Evolutionary conservation across 2,329 filamentous ascomycete genomes (phyloP), one percentile per base, ranked within the genome.

Genomic region (Aspergillus sp.): DNA sequence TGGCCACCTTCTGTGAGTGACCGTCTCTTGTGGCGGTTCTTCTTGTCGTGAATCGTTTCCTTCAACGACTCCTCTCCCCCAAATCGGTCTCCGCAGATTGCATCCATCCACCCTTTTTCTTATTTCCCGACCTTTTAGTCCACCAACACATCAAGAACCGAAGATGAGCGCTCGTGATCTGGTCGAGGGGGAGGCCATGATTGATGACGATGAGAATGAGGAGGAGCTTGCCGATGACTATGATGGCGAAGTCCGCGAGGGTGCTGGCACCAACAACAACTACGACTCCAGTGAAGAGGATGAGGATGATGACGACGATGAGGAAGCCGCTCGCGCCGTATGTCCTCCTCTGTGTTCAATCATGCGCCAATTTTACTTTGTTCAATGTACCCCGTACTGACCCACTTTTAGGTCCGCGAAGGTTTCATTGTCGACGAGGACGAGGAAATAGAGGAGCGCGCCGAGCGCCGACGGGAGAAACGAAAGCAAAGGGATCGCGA

Each of bases 351-450:
- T 36, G 28, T 28, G 17, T 9, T 32, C 10, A 17, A 9, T 12
- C 15, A 12, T 28, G 32, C 10, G 21, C 38, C 39, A 21, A 21
- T 49, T 32, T 54, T n/a, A 58, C 49, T 23, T 21, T 7, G 19
- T 10, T n/a, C 3, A 32, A 2, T 15, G 2, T 10, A 12, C 17
- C 5, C 21, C 23, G 61, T 60, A 65, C 64, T 67, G 56, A 72
- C 55, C 61, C 48, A 28, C 30, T 39, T 10, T 10, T 70, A 97
- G 92, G 86, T 96, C 66, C 91, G 91, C 55, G 92, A 96, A 81
- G 94, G 93, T 25, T 99, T 98, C 79, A 97, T 99, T 67, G 92
- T 96, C 65, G 92, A 96, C 71, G 93, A 97, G 71, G 92, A 94
- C 63, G 90, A 92, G 68, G 89, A 92, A 58, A 90, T 91, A 62